These are phyloP conservation scores for Rhytidiadelphus loreus DNA, from an alignment of 225 moss, liverwort and hornwort species.

Conservation along the genomic window DNA sequence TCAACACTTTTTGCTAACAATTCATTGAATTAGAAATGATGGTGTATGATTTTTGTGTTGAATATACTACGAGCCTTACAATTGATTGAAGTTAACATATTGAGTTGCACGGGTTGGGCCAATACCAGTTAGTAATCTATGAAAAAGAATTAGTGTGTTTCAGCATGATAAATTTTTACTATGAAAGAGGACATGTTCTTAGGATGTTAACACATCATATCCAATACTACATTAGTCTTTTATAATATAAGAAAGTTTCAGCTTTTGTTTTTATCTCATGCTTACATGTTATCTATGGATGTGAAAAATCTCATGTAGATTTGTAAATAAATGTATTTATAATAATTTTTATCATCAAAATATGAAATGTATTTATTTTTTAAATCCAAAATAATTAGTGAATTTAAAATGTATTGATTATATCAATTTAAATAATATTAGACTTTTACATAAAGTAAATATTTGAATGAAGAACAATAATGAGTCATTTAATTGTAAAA, in stretches of 20 bases:
- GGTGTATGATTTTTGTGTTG: neutral
- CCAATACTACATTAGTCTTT: neutral
- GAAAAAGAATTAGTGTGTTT: fast-evolving
- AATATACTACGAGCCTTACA: no score
- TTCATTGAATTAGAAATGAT: neutral
- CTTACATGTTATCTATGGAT: fast-evolving
- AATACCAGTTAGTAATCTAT: neutral
- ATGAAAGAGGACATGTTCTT: fast-evolving
- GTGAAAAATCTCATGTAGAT: neutral
- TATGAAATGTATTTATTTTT: neutral
- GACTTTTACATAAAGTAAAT: neutral
- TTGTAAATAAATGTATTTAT: neutral
- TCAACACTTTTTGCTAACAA: fast-evolving
- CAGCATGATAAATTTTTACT: fast-evolving
- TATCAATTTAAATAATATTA: no score
- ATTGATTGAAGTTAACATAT: neutral
- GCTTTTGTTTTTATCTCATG: neutral
- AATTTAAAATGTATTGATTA: no score
- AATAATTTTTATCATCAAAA: neutral
- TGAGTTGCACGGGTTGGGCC: fast-evolving
- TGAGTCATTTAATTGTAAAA: neutral
- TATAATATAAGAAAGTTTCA: fast-evolving
- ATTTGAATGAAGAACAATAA: neutral
- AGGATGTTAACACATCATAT: neutral
- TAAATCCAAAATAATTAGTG: fast-evolving